Evolutionary conservation across 495 filamentous ascomycete species (phyloP).

Genomic region (Penicillium herquei): DNA sequence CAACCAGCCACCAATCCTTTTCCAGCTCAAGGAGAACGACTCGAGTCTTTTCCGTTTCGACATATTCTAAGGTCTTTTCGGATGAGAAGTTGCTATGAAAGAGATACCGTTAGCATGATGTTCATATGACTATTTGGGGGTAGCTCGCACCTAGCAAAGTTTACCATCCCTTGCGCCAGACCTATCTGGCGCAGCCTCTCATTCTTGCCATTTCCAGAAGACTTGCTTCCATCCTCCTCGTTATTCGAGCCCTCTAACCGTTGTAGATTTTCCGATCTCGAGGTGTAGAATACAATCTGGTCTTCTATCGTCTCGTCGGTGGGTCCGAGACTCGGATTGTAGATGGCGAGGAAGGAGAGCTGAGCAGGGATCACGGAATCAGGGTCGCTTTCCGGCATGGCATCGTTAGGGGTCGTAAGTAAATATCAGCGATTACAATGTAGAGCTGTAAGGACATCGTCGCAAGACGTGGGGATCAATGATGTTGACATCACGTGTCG

Average conservation of each 20-base stretch:
- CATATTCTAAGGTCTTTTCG: constrained; percentile 70
- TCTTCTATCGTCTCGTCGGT: constrained; percentile 85
- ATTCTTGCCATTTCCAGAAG: constrained; percentile 65
- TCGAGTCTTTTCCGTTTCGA: constrained; percentile 86
- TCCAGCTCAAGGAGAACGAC: constrained; percentile 83
- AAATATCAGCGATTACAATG: constrained; percentile 10
- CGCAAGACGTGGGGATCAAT: constrained; percentile 11
- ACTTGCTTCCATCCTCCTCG: constrained; percentile 56
- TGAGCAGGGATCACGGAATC: constrained; percentile 68
- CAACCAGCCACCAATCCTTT: constrained; percentile 92
- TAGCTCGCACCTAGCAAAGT: constrained; percentile 69
- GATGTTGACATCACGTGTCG: constrained; percentile 46
- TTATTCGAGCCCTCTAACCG: constrained; percentile 37
- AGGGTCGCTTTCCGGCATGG: constrained; percentile 40
- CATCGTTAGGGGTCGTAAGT: constrained; percentile 20
- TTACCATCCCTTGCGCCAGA: constrained; percentile 96
- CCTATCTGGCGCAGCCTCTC: constrained; percentile 88
- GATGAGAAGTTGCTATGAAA: constrained; percentile 68
- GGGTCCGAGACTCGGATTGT: constrained; percentile 84
- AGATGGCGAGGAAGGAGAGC: constrained; percentile 86
- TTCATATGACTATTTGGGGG: constrained; percentile 2
- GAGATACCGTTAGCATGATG: constrained; percentile 3
- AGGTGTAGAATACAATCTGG: constrained; percentile 89
- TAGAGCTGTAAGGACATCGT: not conserved
- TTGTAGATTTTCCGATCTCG: constrained; percentile 33